Conservation (phyloP, 371 early-diverging fungal genomes). For the Mortierella sp. region DNA sequence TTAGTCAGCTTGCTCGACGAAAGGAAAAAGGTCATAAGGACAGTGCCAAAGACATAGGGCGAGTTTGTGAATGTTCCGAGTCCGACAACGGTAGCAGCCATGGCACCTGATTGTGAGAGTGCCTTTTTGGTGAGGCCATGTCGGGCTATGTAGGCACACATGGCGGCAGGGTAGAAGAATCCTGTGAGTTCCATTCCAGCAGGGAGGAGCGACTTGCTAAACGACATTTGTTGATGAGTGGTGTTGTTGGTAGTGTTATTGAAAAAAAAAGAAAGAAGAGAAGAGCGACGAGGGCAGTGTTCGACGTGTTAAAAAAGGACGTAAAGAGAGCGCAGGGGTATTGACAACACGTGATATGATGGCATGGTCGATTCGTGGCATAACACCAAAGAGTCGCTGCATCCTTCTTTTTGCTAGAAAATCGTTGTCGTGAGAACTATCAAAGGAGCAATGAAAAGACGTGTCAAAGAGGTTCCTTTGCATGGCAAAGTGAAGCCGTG, state of each 20-base stretch:
- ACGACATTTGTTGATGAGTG: conserved; percentile 18
- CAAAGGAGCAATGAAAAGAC: not conserved
- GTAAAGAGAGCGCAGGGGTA: not conserved
- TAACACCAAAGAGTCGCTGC: not conserved
- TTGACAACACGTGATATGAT: not conserved
- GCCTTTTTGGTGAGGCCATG: conserved; percentile 78
- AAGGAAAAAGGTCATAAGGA: conserved; percentile 83
- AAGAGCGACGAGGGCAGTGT: not conserved
- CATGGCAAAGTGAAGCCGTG: not conserved
- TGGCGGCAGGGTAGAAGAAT: conserved; percentile 48
- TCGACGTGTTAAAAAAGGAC: not conserved
- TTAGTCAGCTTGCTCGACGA: conserved; percentile 85
- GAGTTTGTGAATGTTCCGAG: conserved; percentile 79
- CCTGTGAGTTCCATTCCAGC: conserved; percentile 29
- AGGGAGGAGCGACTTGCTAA: conserved; percentile 24
- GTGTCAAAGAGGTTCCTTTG: not conserved
- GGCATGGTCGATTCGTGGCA: not conserved
- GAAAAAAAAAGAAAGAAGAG: not conserved
- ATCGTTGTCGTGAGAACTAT: not conserved
- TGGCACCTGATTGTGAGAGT: conserved; percentile 78
- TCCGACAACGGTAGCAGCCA: conserved; percentile 83
- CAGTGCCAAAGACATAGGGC: conserved; percentile 69
- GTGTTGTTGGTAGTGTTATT: not conserved
- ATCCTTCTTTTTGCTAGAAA: not conserved
- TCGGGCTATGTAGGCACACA: conserved; percentile 66